A percentile compares a stretch with the other conserved stretches of the same genome.
Evolutionary conservation across 169 alveolate genomes (phyloP).

Genomic region (Plasmodium coatneyi): DNA sequence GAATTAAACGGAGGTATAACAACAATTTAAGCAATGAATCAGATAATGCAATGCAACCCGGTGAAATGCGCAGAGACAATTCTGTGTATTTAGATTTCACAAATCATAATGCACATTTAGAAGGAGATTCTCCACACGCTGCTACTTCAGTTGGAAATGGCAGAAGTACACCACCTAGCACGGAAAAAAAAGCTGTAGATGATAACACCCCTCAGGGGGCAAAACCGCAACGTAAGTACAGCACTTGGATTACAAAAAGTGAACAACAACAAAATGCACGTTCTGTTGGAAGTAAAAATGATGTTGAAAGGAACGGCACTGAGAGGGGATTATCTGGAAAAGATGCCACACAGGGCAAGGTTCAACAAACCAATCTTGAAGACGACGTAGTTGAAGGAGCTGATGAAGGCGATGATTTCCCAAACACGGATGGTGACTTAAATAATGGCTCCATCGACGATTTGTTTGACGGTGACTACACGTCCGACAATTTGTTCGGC

Average conservation of each 20-base stretch:
- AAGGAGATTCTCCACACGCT: neutral
- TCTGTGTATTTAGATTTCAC: neutral
- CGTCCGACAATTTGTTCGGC: neutral
- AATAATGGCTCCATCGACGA: neutral
- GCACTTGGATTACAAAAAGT: neutral
- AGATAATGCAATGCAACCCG: neutral
- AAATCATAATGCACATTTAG: neutral
- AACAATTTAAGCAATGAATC: constrained; percentile 2
- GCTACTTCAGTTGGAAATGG: neutral
- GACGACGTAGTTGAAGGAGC: neutral
- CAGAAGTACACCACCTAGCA: neutral
- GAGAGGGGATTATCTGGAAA: neutral
- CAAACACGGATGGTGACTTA: neutral
- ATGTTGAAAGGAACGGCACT: neutral
- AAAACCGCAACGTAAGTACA: neutral
- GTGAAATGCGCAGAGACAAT: neutral
- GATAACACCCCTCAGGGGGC: neutral
- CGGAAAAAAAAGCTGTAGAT: neutral
- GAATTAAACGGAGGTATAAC: neutral
- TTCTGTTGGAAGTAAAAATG: neutral
- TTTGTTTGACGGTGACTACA: neutral
- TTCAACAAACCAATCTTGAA: neutral
- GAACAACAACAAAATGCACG: neutral
- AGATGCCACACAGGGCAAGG: neutral
- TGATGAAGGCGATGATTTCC: neutral